Evolutionary conservation across 306 rosid species (phyloP).

Genomic region (Vigna hirtella): DNA sequence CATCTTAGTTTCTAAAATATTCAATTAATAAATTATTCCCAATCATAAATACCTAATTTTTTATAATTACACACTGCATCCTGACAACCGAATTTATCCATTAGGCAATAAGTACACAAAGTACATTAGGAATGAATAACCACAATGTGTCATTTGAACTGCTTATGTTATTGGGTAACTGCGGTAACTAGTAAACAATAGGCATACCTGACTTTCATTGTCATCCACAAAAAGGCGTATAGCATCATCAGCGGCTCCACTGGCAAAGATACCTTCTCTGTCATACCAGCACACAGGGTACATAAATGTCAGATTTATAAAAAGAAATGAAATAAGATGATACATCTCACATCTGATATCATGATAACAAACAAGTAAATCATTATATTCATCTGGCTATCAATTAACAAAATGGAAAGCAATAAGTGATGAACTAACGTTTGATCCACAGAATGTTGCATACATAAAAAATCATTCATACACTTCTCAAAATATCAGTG

Average conservation of each 20-base stretch:
- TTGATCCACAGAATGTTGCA: not conserved
- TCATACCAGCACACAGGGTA: constrained; percentile 44
- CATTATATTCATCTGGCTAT: constrained; percentile 25
- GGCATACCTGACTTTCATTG: constrained; percentile 65
- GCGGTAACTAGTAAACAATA: not conserved
- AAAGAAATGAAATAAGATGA: constrained; percentile 2
- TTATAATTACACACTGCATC: constrained; percentile 5
- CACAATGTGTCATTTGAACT: constrained; percentile 22
- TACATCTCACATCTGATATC: constrained; percentile 9
- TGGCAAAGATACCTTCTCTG: constrained; percentile 90
- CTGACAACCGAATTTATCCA: constrained; percentile 19
- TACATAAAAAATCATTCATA: constrained; percentile 1
- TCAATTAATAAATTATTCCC: constrained; percentile 1
- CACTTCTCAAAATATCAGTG: not conserved
- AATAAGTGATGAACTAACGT: not conserved
- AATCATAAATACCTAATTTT: constrained; percentile 21
- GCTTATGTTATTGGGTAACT: constrained; percentile 8
- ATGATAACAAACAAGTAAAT: constrained; percentile 27
- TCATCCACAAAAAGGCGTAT: constrained; percentile 80
- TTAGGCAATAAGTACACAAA: constrained; percentile 17
- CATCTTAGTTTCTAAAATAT: constrained; percentile 28
- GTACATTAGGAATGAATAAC: constrained; percentile 1
- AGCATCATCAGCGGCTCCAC: constrained; percentile 97
- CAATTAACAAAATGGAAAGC: not conserved
- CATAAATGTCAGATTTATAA: constrained; percentile 33